Conservation (phyloP, 441 rosid species). For the Theobroma grandiflorum region DNA sequence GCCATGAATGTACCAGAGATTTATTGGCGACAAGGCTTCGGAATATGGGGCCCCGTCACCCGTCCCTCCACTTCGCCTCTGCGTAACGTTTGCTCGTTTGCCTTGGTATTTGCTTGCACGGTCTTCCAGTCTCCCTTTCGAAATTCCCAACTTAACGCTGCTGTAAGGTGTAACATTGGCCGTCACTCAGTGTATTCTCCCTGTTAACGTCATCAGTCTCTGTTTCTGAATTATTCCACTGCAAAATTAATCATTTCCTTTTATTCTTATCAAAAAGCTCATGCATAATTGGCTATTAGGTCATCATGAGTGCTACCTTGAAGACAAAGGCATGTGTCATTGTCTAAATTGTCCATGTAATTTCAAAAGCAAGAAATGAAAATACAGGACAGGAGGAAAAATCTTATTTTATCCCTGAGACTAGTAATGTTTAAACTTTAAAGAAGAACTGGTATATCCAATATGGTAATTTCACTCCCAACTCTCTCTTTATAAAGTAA, state of each 20-base stretch:
- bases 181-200: neutral
- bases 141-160: neutral
- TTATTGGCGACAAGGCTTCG: neutral
- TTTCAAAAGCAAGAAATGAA: too few species aligned
- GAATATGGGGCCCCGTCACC: neutral
- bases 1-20: neutral
- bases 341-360: too few species aligned
- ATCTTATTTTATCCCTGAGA: too few species aligned
- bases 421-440: too few species aligned
- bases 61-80: neutral
- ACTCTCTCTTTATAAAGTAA: neutral
- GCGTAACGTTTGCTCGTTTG: neutral
- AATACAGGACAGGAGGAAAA: too few species aligned
- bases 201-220: neutral
- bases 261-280: neutral
- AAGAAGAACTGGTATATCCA: neutral
- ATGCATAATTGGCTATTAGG: neutral
- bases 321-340: neutral
- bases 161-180: neutral
- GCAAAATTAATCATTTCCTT: neutral
- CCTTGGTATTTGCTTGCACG: neutral
- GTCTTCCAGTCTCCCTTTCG: neutral
- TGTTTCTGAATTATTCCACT: neutral
- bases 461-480: conserved; percentile 21
- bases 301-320: neutral